These are phyloP conservation scores for Gymnopilus dilepis DNA, from an alignment of 768 basidiomycete species.

Conservation along the genomic window DNA sequence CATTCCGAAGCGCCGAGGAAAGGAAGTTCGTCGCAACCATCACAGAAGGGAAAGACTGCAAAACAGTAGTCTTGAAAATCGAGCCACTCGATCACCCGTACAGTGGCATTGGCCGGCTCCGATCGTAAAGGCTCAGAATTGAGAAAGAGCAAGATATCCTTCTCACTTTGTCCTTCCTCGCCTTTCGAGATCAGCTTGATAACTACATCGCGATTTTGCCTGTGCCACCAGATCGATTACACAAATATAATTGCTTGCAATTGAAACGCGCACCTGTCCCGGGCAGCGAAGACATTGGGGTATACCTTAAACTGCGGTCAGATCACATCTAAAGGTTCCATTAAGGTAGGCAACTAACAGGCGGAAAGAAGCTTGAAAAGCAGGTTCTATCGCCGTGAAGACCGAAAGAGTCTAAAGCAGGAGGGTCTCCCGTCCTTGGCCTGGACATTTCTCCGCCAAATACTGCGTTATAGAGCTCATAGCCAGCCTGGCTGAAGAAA, in stretches of 20 bases:
- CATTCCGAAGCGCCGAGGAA: constrained; percentile 11
- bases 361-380: not conserved
- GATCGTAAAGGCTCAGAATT: not conserved
- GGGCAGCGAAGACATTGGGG: not conserved
- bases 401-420: not conserved
- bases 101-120: not conserved
- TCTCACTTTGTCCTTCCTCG: constrained; percentile 11
- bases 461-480: constrained; percentile 1
- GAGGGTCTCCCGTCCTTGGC: not conserved
- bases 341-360: not conserved
- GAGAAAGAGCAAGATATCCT: constrained; percentile 2
- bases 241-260: not conserved
- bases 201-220: constrained; percentile 17
- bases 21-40: constrained; percentile 10
- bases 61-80: constrained; percentile 5
- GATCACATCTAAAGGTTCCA: too few relatives aligned
- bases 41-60: constrained; percentile 13
- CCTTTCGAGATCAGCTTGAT: constrained; percentile 15
- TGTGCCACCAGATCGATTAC: not conserved
- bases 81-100: constrained; percentile 11
- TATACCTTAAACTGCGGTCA: not conserved
- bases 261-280: not conserved
- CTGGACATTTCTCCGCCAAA: not conserved
- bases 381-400: not conserved
- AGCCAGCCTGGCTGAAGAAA: constrained; percentile 8